These are phyloP conservation scores for Fomitiporia mediterranea DNA, from an alignment of 1,284 basidiomycete genomes.

Conservation along the genomic window DNA sequence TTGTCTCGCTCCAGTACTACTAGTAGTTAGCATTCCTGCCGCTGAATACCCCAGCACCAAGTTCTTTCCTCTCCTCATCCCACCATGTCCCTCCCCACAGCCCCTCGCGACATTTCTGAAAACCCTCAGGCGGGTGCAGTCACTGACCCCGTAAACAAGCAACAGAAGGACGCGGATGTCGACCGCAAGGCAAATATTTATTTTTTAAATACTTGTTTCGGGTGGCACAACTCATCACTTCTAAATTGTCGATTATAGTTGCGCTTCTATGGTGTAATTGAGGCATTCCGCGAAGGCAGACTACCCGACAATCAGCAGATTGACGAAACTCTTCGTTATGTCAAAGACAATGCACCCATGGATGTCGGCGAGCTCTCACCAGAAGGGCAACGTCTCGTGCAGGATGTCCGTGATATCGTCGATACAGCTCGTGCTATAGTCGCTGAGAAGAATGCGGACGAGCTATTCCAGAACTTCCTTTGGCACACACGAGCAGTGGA, in stretches of 20 bases:
- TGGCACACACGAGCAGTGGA: constrained; percentile 59
- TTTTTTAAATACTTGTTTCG: background rate
- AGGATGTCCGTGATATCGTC: constrained; percentile 71
- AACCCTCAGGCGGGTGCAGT: constrained; percentile 23
- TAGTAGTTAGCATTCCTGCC: too few species aligned
- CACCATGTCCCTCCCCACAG: constrained; percentile 24
- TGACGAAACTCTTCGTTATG: constrained; percentile 66
- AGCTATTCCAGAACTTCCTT: constrained; percentile 84
- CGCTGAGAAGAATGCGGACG: constrained; percentile 80
- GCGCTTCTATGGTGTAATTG: constrained; percentile 70
- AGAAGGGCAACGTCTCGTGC: constrained; percentile 72
- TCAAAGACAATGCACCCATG: constrained; percentile 64
- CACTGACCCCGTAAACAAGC: constrained; percentile 24
- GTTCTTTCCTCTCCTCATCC: background rate
- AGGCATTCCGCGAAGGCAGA: constrained; percentile 74
- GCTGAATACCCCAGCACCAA: too few species aligned
- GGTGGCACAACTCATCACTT: background rate
- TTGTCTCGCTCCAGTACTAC: too few species aligned
- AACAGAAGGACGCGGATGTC: constrained; percentile 22
- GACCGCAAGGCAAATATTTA: constrained; percentile 24
- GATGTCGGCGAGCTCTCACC: constrained; percentile 63
- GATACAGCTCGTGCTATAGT: constrained; percentile 69
- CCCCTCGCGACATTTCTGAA: constrained; percentile 22
- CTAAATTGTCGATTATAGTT: too few species aligned
- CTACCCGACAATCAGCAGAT: constrained; percentile 81